phyloP scores from a whole-genome alignment of 805 yeast genomes.

The Clavispora santaluciae region DNA sequence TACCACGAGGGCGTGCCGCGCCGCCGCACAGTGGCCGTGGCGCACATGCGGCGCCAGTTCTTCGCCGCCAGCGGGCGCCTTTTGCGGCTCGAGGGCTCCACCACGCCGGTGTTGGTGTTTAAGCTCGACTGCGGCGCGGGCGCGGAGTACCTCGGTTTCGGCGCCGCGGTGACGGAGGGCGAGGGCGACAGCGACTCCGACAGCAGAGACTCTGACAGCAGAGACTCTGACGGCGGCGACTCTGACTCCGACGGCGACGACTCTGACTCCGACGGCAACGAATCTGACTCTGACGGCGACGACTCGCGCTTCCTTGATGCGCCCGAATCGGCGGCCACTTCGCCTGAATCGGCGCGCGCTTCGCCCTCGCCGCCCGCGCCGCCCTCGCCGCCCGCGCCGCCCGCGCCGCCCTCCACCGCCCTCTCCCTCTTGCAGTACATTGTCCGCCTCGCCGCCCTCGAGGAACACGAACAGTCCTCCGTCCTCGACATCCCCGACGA shows the following conservation, averaged over 20 bases:
- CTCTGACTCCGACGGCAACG: constrained; percentile 3
- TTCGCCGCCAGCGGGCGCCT: constrained; percentile 68
- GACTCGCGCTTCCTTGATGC: too few relatives aligned
- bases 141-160: constrained; percentile 19
- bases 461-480: constrained; percentile 52
- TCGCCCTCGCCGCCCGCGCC: too few relatives aligned
- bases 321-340: too few relatives aligned
- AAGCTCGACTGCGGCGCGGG: constrained; percentile 27
- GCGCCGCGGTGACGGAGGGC: constrained; percentile 15
- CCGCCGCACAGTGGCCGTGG: constrained; percentile 30
- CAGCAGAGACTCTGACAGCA: neutral
- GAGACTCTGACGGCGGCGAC: constrained; percentile 1
- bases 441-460: constrained; percentile 54
- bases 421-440: constrained; percentile 62
- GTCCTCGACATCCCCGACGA: constrained; percentile 61
- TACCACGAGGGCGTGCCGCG: constrained; percentile 59
- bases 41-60: constrained; percentile 47
- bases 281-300: constrained; percentile 24
- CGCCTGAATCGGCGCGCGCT: too few relatives aligned
- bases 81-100: constrained; percentile 55
- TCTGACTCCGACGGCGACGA: constrained; percentile 25
- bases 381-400: too few relatives aligned
- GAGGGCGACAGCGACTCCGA: constrained; percentile 9
- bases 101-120: constrained; percentile 62
- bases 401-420: constrained; percentile 17